phyloP scores from a whole-genome alignment of 345 rosid species.

The Linum usitatissimum region DNA sequence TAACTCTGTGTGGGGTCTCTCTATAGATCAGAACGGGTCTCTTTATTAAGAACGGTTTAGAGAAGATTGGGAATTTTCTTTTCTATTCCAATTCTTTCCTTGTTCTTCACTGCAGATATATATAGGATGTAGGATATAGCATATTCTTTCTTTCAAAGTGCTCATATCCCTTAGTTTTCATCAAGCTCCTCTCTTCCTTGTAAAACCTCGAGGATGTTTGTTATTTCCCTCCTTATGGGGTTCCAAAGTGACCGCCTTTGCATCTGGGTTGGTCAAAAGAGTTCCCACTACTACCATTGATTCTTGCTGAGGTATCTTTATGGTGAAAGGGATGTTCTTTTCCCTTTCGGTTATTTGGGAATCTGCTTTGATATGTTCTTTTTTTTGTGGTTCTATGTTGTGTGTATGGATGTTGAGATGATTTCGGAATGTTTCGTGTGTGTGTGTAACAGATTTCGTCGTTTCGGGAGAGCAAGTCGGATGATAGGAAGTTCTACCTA shows the following conservation, averaged over 20 bases:
- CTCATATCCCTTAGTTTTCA: background rate
- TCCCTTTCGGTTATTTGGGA: no score
- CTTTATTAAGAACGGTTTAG: background rate
- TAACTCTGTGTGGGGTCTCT: background rate
- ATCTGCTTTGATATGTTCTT: no score
- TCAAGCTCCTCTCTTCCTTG: background rate
- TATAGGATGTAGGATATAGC: no score
- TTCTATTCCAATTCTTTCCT: no score
- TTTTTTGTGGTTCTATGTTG: no score
- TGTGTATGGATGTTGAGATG: no score
- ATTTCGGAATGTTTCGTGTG: no score
- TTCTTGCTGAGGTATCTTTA: background rate
- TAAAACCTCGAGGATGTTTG: background rate
- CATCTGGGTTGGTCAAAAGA: background rate
- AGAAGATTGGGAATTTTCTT: background rate
- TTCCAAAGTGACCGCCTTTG: background rate
- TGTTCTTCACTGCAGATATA: background rate
- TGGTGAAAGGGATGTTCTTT: no score
- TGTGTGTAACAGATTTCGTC: slow-evolving; percentile 61
- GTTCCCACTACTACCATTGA: background rate
- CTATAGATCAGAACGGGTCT: background rate
- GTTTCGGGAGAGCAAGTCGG: slow-evolving; percentile 95
- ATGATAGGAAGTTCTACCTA: slow-evolving; percentile 77
- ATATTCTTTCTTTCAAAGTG: background rate
- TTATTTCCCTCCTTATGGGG: background rate